phyloP scores from a whole-genome alignment of 371 early-diverging fungal species.

The Mucor mucedo region DNA sequence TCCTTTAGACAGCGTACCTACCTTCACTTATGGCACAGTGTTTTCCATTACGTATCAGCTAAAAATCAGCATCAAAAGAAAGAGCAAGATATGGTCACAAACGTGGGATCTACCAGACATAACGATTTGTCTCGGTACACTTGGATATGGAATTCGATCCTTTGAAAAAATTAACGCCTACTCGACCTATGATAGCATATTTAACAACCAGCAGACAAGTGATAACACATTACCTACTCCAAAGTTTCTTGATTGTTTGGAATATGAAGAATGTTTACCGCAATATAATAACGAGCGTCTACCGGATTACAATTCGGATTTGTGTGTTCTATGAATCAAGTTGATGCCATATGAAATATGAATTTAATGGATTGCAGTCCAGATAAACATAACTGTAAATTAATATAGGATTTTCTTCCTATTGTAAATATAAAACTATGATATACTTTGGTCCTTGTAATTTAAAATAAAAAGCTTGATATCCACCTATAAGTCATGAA shows the following conservation, averaged over 20 bases:
- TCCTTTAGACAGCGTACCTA: constrained; percentile 9
- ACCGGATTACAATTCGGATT: constrained; percentile 61
- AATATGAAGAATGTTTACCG: constrained; percentile 39
- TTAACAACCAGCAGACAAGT: constrained; percentile 4
- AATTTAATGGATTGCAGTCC: no score
- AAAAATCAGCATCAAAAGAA: constrained; percentile 8
- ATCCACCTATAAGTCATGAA: no score
- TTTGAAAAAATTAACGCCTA: constrained; percentile 37
- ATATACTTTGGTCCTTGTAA: no score
- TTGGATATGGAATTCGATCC: constrained; percentile 37
- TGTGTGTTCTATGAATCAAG: no score
- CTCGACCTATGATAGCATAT: constrained; percentile 13
- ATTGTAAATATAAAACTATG: no score
- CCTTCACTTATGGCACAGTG: constrained; percentile 21
- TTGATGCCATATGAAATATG: no score
- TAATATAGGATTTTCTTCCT: no score
- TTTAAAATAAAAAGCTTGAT: no score
- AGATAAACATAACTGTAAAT: no score
- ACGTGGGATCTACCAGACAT: constrained; percentile 12
- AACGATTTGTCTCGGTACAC: constrained; percentile 39
- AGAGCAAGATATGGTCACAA: constrained; percentile 15
- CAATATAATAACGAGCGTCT: constrained; percentile 41
- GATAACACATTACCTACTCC: constrained; percentile 18
- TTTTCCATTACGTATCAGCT: constrained; percentile 17
- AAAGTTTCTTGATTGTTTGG: constrained; percentile 29